phyloP scores from a whole-genome alignment of 345 rosid genomes.

The Lepidium sativum region DNA sequence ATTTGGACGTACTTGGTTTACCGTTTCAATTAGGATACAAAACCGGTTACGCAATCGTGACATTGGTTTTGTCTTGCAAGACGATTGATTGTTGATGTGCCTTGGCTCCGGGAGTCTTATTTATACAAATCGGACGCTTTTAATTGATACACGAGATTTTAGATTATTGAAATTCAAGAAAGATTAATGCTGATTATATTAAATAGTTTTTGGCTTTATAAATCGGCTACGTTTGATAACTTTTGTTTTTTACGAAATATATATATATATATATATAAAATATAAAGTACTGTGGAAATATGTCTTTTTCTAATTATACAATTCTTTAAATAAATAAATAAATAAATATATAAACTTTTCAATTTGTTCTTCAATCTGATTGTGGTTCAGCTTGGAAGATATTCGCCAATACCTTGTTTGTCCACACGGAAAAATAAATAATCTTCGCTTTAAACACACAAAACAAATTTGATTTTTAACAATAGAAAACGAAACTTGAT shows the following conservation, averaged over 20 bases:
- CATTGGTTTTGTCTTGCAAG: conserved; percentile 6
- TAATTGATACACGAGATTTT: background rate
- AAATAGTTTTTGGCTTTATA: background rate
- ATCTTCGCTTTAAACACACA: too few species aligned
- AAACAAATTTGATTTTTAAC: too few species aligned
- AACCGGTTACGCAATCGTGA: conserved; percentile 1
- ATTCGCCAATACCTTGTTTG: background rate
- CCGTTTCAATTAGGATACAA: background rate
- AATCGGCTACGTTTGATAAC: background rate
- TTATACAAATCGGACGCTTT: background rate
- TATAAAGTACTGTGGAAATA: background rate
- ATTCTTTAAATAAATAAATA: background rate
- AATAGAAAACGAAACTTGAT: too few species aligned
- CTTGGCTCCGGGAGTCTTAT: background rate
- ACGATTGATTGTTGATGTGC: background rate
- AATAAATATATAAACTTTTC: background rate
- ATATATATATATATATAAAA: too few species aligned
- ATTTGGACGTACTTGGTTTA: background rate
- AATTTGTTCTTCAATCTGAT: background rate
- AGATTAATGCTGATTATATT: background rate
- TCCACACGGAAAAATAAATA: too few species aligned
- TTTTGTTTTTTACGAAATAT: background rate
- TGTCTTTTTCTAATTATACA: background rate
- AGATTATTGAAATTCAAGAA: background rate
- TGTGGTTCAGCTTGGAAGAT: conserved; percentile 12